These are phyloP conservation scores for Schizonepeta tenuifolia DNA, from an alignment of 257 asterid genomes.

Conservation along the genomic window DNA sequence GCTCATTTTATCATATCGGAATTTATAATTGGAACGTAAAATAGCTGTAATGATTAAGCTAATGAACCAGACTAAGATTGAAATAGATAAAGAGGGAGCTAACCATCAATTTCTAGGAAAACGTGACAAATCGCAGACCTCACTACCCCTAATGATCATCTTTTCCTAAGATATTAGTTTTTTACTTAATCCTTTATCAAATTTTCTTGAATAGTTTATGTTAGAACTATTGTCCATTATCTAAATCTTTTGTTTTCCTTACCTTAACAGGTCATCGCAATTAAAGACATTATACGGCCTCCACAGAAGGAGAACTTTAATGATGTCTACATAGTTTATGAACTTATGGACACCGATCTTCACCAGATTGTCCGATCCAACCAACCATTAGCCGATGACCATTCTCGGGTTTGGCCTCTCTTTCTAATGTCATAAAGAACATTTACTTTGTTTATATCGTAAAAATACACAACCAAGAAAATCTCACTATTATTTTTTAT, in stretches of 20 bases:
- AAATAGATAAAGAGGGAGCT: not conserved
- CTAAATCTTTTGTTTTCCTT: slow-evolving; percentile 11
- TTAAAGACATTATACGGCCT: slow-evolving; percentile 83
- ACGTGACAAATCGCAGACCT: not conserved
- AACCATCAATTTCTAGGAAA: not conserved
- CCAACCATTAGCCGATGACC: slow-evolving; percentile 83
- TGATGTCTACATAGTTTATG: slow-evolving; percentile 83
- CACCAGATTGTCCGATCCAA: slow-evolving; percentile 83
- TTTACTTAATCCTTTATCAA: not conserved
- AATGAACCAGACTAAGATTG: not conserved
- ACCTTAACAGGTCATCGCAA: slow-evolving; percentile 60
- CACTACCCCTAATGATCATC: not conserved
- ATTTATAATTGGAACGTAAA: not conserved
- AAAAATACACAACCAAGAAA: not conserved
- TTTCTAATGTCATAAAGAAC: slow-evolving; percentile 31
- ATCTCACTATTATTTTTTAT: not conserved
- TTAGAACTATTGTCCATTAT: not conserved
- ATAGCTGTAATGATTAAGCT: not conserved
- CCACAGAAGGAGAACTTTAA: slow-evolving; percentile 87
- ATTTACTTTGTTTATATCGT: not conserved
- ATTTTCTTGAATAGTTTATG: not conserved
- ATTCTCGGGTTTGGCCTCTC: slow-evolving; percentile 76
- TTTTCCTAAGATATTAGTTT: not conserved
- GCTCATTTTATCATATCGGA: not conserved
- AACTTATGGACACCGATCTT: slow-evolving; percentile 90